Conservation (phyloP, 2,329 filamentous ascomycete species). For the Geosmithia putterillii region DNA sequence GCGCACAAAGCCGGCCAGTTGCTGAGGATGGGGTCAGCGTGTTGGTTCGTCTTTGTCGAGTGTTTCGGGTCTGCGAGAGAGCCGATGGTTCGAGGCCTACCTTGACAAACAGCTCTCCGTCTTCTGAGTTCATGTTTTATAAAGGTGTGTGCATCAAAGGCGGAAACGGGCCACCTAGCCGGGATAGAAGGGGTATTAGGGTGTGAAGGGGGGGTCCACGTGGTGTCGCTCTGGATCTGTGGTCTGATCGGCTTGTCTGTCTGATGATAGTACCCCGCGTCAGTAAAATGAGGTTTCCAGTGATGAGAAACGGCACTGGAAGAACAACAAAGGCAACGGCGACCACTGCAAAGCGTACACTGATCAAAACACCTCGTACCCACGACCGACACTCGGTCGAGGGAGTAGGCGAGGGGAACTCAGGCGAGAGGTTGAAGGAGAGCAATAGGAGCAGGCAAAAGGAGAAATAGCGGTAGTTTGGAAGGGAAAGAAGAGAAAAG, state of each 20-base stretch:
- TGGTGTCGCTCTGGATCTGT: background rate
- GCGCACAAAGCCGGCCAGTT: constrained; percentile 89
- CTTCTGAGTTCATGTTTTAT: constrained; percentile 71
- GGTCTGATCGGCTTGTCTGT: background rate
- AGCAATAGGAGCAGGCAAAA: too few species aligned
- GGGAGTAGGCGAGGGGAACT: background rate
- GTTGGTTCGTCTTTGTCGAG: constrained; percentile 3
- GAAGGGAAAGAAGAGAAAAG: background rate
- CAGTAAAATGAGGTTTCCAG: background rate
- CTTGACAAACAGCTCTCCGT: constrained; percentile 84
- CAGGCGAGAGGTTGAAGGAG: too few species aligned
- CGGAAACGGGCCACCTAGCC: background rate
- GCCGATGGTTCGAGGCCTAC: constrained; percentile 34
- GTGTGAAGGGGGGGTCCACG: background rate
- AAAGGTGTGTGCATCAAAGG: constrained; percentile 17
- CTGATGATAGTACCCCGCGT: background rate
- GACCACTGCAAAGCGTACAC: background rate
- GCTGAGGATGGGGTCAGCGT: constrained; percentile 40
- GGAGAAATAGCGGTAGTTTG: background rate
- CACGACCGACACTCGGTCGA: background rate
- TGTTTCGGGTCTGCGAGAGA: background rate
- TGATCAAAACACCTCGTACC: background rate
- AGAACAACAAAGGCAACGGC: background rate
- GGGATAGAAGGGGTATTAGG: background rate
- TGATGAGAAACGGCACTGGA: background rate